These are phyloP conservation scores for Termitomyces sp. DNA, from an alignment of 768 basidiomycete species.

Conservation along the genomic window DNA sequence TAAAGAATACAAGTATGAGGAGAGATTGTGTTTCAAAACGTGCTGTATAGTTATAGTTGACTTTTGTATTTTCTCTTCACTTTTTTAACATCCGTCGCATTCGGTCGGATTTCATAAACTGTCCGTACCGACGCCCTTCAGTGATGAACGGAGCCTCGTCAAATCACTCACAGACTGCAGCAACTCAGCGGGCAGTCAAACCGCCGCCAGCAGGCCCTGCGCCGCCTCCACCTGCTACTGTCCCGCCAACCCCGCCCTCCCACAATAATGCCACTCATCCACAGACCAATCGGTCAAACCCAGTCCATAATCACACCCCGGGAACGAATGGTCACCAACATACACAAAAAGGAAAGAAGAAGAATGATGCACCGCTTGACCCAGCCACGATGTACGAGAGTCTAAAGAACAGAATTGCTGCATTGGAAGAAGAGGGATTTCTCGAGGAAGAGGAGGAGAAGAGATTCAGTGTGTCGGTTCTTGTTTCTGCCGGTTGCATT, in stretches of 20 bases:
- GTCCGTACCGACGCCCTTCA: constrained; percentile 12
- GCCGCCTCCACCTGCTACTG: constrained; percentile 53
- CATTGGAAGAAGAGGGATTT: constrained; percentile 82
- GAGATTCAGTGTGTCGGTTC: constrained; percentile 53
- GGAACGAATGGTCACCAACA: constrained; percentile 37
- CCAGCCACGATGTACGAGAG: constrained; percentile 85
- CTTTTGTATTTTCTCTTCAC: constrained; percentile 8
- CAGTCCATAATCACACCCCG: constrained; percentile 27
- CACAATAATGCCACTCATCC: constrained; percentile 28
- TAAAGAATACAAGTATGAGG: not conserved
- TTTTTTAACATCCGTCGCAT: constrained; percentile 14
- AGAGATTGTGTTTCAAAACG: not conserved
- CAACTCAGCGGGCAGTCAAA: constrained; percentile 37
- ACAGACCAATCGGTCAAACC: constrained; percentile 21
- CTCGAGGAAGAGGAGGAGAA: constrained; percentile 85
- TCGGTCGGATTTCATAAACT: constrained; percentile 8
- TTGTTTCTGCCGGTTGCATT: constrained; percentile 4
- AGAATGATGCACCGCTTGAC: constrained; percentile 66
- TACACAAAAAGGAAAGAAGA: constrained; percentile 63
- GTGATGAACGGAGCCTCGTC: constrained; percentile 45
- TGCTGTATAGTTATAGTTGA: not conserved
- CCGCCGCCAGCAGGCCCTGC: constrained; percentile 54
- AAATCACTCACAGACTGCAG: constrained; percentile 24
- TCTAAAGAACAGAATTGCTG: constrained; percentile 83
- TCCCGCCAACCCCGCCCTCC: constrained; percentile 50